Conservation (phyloP, 495 filamentous ascomycete species). For the Penicillium longicatenatum region DNA sequence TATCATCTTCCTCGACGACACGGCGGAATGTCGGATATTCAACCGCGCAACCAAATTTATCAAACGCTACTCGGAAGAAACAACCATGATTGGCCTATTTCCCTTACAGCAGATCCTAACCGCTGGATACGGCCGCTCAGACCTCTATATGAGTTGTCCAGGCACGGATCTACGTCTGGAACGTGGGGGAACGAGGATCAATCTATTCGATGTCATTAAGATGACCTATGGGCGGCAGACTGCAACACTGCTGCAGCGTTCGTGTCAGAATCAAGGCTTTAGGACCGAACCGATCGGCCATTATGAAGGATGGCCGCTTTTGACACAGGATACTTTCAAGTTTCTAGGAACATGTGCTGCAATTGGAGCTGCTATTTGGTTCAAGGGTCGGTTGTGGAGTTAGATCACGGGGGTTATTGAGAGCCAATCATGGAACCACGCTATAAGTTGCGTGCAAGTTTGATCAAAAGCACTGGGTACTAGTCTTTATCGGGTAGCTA, state of each 20-base stretch:
- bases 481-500: neutral
- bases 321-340: neutral
- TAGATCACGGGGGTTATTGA: neutral
- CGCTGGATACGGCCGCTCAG: neutral
- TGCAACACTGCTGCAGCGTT: neutral
- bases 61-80: neutral
- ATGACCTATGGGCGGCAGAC: neutral
- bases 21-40: neutral
- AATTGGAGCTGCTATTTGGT: neutral
- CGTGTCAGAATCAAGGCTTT: neutral
- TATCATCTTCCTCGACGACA: neutral
- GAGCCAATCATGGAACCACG: neutral
- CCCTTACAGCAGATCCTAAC: neutral
- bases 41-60: neutral
- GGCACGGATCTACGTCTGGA: neutral
- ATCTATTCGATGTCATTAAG: neutral
- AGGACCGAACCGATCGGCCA: neutral
- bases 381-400: neutral
- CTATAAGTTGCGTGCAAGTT: neutral
- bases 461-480: neutral
- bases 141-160: neutral
- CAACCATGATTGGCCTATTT: neutral
- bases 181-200: neutral
- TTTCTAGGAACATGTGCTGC: neutral
- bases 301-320: neutral